phyloP scores from a whole-genome alignment of 164 flowering plant species.

The Magnolia changhungtana region DNA sequence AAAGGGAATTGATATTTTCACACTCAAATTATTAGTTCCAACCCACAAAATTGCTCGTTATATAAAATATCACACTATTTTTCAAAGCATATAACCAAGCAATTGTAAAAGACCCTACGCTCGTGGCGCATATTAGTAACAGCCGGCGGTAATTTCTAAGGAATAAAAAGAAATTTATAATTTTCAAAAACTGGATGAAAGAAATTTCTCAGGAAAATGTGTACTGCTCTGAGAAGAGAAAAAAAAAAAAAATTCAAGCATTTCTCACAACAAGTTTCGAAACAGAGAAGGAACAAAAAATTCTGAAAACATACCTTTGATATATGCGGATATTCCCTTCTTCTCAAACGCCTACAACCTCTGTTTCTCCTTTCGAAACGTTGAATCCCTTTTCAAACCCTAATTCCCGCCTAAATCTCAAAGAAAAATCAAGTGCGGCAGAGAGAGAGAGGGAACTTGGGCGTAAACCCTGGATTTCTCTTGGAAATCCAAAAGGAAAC shows the following conservation, averaged over 20 bases:
- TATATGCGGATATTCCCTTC: background rate
- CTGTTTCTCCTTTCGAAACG: background rate
- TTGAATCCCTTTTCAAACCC: too few species aligned
- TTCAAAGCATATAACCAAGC: too few species aligned
- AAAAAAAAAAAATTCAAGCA: background rate
- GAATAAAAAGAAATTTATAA: background rate
- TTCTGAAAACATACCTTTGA: background rate
- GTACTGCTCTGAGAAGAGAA: background rate
- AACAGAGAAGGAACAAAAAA: background rate
- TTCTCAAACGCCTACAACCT: background rate
- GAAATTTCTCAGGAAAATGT: background rate
- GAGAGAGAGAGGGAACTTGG: background rate
- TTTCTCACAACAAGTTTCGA: background rate
- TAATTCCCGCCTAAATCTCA: too few species aligned
- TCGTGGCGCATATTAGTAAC: too few species aligned
- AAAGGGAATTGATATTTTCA: too few species aligned
- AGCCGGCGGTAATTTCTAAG: background rate
- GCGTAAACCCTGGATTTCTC: background rate
- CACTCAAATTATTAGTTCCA: too few species aligned
- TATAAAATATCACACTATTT: too few species aligned
- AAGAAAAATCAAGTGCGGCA: background rate
- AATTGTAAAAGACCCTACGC: too few species aligned
- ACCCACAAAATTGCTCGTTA: too few species aligned
- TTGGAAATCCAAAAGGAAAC: background rate
- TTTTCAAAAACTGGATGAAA: background rate